Percentiles rank a stretch among this genome's conserved stretches.
Conservation (phyloP, 257 asterid species). For the Nicotiana benthamiana region DNA sequence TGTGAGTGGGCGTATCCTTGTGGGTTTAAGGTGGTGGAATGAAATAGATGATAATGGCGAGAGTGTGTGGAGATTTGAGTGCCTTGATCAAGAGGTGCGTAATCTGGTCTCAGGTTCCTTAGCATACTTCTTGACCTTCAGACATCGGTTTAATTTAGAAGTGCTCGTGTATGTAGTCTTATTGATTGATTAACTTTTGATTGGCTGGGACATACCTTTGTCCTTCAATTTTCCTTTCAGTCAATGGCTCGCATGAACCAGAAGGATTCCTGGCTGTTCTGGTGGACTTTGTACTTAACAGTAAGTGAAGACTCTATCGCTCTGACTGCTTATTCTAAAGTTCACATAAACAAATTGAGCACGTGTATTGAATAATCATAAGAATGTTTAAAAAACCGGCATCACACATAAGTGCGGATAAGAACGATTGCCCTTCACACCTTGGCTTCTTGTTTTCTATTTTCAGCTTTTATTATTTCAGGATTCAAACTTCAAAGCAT, state of each 20-base stretch:
- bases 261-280: conserved; percentile 97
- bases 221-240: conserved; percentile 27
- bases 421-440: background rate
- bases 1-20: conserved; percentile 94
- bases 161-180: background rate
- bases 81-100: conserved; percentile 72
- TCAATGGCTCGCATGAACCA: conserved; percentile 93
- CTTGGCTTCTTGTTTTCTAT: background rate
- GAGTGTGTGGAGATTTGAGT: conserved; percentile 90
- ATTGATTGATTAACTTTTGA: background rate
- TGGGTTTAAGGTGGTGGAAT: conserved; percentile 99
- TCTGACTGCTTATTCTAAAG: background rate
- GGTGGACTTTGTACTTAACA: conserved; percentile 95
- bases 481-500: background rate
- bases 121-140: background rate
- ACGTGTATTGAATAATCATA: background rate
- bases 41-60: conserved; percentile 84
- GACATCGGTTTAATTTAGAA: background rate
- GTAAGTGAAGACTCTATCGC: conserved; percentile 35
- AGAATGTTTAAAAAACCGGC: background rate
- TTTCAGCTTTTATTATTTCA: background rate
- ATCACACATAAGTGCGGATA: background rate
- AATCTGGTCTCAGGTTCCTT: background rate
- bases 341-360: background rate
- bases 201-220: background rate